Base-by-base conservation (phyloP, 768 basidiomycete species). In the Pleurotus djamor region DNA sequence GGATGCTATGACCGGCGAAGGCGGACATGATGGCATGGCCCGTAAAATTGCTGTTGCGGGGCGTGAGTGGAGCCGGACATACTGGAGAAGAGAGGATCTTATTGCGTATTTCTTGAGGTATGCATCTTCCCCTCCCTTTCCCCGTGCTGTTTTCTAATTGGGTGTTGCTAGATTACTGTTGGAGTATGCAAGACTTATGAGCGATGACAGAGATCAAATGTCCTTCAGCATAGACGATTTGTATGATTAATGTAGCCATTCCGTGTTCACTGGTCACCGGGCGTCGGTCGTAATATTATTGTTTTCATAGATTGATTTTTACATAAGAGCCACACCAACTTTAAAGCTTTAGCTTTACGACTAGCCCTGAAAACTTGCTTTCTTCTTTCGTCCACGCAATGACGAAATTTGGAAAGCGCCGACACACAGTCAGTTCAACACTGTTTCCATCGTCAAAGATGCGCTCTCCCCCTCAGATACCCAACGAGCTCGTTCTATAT, bases 1-100 rank as follows among this genome's bases (percentile, higher is more conserved):
- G 0, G 80, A 82, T 63, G 77, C 76, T 6, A 17, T 41, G 14
- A 74, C 81, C 57, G 83, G 86, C 14, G 77, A 80, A 38, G 80
- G 79, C 8, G 83, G 76, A 0, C 88, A 91, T 62, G 88, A 91
- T 54, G 79, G 74, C 1, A 65, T 88, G 47, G 88, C 81, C 1
- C 67, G 71, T 45, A 75, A 71, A 62, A 87, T 88, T 34, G 86
- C 83, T 0, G 62, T 63, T 2, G 72, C 75, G 1, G 85, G 85
- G 0, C 70, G 70, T 16, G 61, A 64, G 5, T 84, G 82, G 83
- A 80, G 76, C 58, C 66, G 66, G 55, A 63, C 36, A 2, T 81
- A 74, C 60, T 84, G 81, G 82, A 69, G 81, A 41, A 63, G 61
- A 35, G 76, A 81, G 57, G 83, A 84, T 60, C 67, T 82, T 68